A percentile compares a stretch with the other conserved stretches of the same genome.
Conservation (phyloP, 441 rosid genomes). For the Arabidopsis lyrata region DNA sequence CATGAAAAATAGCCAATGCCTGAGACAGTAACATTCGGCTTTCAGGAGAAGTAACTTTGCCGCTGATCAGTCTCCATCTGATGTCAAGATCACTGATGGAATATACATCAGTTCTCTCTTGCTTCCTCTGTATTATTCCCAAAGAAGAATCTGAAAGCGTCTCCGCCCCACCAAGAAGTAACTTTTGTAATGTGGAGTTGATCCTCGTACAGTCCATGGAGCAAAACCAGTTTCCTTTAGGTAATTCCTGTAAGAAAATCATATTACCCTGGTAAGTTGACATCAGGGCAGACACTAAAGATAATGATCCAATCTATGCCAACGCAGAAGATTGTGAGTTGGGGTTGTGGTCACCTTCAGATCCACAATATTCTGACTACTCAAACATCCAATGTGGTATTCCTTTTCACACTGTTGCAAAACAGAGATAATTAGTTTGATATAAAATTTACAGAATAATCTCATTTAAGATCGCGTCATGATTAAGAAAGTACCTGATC, state of each 20-base stretch:
- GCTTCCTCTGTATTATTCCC: slow-evolving; percentile 66
- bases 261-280: slow-evolving; percentile 19
- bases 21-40: slow-evolving; percentile 77
- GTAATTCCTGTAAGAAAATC: slow-evolving; percentile 71
- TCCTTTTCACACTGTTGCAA: slow-evolving; percentile 89
- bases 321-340: slow-evolving; percentile 22
- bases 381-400: slow-evolving; percentile 95
- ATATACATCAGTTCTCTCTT: slow-evolving; percentile 61
- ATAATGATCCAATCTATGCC: slow-evolving; percentile 17
- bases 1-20: slow-evolving; percentile 91
- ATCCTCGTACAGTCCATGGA: slow-evolving; percentile 77
- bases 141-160: slow-evolving; percentile 61
- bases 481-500: slow-evolving; percentile 78
- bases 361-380: slow-evolving; percentile 71
- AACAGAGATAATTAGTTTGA: slow-evolving; percentile 22
- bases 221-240: slow-evolving; percentile 89
- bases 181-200: slow-evolving; percentile 60
- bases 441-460: slow-evolving; percentile 17
- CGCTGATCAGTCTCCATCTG: slow-evolving; percentile 82
- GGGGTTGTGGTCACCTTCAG: slow-evolving; percentile 34
- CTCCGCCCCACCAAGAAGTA: slow-evolving; percentile 68
- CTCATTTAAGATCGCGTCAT: slow-evolving; percentile 16
- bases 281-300: slow-evolving; percentile 1
- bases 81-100: slow-evolving; percentile 54
- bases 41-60: slow-evolving; percentile 69